phyloP scores from a whole-genome alignment of 495 filamentous ascomycete species.

The Immersiella caudata region DNA sequence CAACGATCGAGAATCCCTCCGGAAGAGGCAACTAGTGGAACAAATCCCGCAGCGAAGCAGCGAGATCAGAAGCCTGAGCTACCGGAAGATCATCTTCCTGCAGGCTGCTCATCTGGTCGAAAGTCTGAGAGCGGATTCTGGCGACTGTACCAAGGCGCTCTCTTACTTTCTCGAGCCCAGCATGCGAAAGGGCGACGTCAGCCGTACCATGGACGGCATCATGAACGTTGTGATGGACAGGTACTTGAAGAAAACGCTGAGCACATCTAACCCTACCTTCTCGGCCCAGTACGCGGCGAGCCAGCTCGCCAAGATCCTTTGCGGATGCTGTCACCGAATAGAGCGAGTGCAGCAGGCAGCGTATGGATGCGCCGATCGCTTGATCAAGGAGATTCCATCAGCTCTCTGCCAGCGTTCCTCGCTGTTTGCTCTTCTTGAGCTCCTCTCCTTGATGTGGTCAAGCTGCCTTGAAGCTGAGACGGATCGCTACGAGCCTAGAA shows the following conservation, averaged over 20 bases:
- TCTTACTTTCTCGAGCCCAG: conserved; percentile 91
- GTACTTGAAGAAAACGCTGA: conserved; percentile 72
- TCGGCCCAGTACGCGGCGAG: conserved; percentile 83
- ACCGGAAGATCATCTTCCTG: conserved; percentile 87
- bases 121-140: conserved; percentile 75
- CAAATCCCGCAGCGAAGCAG: conserved; percentile 73
- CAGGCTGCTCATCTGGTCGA: conserved; percentile 86
- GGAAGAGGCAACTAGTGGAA: conserved; percentile 73
- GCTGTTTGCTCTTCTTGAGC: conserved; percentile 86
- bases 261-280: conserved; percentile 70
- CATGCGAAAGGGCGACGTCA: conserved; percentile 75
- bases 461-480: conserved; percentile 93
- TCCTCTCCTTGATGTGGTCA: conserved; percentile 89
- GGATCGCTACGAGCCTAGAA: conserved; percentile 86
- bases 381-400: conserved; percentile 82
- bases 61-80: conserved; percentile 77
- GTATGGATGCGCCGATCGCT: conserved; percentile 75
- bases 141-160: conserved; percentile 84
- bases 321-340: conserved; percentile 88
- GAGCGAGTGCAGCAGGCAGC: conserved; percentile 85
- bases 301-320: conserved; percentile 82
- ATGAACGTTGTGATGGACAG: conserved; percentile 70
- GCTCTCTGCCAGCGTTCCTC: conserved; percentile 87
- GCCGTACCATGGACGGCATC: conserved; percentile 83
- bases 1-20: conserved; percentile 72